Base-by-base conservation (phyloP, 352 stramenopile species). In the Blastocystis sp. region DNA sequence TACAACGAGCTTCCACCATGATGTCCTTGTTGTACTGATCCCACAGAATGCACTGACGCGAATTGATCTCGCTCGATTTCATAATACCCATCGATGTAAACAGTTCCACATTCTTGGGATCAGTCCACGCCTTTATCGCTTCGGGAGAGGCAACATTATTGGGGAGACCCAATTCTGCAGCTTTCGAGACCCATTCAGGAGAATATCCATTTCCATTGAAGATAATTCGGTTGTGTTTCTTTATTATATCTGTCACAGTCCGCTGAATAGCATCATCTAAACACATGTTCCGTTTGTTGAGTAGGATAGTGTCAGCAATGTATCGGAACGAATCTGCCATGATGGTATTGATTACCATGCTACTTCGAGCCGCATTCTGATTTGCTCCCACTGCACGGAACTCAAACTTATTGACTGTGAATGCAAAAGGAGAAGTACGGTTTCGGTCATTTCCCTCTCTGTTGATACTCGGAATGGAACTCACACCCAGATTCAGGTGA, bases 191-290 rank as follows among this genome's bases (percentile, higher is more conserved):
- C 81, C 92, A 93, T 8, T 90, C 91, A 41, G 91, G 76, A 56
- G 92, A 90, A 91, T 96, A 96, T 87, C 95, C 94, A 91, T 96
- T 92, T 37, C 94, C 94, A 90, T 96, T 96, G 92, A 96, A 96
- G 75, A 96, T 92, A 20, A 95, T 93, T 82, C 92, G 93, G 91
- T 92, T 94, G 91, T 94, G 91, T 87, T 94, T 92, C 37, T 93
- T 93, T 20, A 95, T 85, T 30, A 92, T 91, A 63, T 94, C 90
- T 45, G 92, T 91, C 34, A 94, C 93, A 70, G 95, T 90, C 34
- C 93, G 91, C 45, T 90, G 87, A 37, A 92, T 45, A 26, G 76
- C 76, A 20, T 76, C 64, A 26, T 88, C 64, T 45, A 76, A 20
- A 20, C 41, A 73, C 18, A 68, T 73, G 16, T 54, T 70, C 39